These are phyloP conservation scores for Fonsecaea erecta DNA, from an alignment of 2,329 filamentous ascomycete genomes.

Conservation along the genomic window DNA sequence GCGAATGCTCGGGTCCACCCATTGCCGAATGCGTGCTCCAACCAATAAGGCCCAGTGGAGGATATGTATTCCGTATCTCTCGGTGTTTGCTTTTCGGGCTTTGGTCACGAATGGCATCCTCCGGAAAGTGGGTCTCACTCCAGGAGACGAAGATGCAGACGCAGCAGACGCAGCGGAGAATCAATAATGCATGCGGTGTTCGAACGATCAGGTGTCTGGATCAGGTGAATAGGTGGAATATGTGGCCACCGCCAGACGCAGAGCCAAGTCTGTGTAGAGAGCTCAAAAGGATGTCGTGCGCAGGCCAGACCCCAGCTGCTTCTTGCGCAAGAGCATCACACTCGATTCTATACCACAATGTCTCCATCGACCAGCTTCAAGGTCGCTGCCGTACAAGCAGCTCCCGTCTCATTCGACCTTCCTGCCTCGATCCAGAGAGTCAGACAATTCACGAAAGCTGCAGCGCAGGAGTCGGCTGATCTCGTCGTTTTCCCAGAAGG, in stretches of 20 bases:
- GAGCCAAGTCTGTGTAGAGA: neutral
- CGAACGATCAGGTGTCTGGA: neutral
- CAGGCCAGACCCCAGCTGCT: neutral
- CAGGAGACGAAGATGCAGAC: too few relatives aligned
- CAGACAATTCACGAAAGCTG: slow-evolving; percentile 57
- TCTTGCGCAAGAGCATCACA: neutral
- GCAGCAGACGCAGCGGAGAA: neutral
- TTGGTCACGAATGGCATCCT: neutral
- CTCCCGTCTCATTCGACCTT: slow-evolving; percentile 15
- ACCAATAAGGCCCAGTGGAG: neutral
- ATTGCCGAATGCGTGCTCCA: neutral
- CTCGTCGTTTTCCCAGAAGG: slow-evolving; percentile 89
- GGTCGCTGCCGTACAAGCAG: slow-evolving; percentile 15
- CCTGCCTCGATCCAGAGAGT: neutral
- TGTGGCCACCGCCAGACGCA: neutral
- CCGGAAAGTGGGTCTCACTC: neutral
- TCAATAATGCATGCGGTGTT: neutral
- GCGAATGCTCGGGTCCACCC: neutral
- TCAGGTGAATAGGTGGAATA: neutral
- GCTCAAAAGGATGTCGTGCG: slow-evolving; percentile 7
- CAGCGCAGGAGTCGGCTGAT: slow-evolving; percentile 64
- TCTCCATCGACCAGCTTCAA: neutral
- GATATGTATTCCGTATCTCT: slow-evolving; percentile 6
- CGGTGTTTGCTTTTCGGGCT: slow-evolving; percentile 20
- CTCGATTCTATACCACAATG: neutral